Conservation (phyloP, 164 flowering plant genomes). For the Cinnamomum micranthum region DNA sequence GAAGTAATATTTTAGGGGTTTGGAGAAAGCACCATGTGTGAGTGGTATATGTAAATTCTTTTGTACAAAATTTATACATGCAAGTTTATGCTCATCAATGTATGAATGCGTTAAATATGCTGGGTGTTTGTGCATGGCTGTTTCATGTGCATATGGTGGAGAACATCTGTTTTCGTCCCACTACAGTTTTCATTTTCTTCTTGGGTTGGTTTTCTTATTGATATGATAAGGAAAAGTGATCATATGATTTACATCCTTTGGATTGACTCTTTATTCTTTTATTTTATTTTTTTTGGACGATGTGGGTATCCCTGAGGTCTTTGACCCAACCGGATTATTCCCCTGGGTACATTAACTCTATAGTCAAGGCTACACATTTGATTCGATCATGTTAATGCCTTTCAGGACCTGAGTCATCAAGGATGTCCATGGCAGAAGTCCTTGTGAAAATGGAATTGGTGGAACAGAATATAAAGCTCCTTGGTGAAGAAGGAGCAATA, state of each 20-base stretch:
- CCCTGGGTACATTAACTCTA: too few species aligned
- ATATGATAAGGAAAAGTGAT: background rate
- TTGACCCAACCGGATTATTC: too few species aligned
- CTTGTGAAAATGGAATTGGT: constrained; percentile 45
- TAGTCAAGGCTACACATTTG: too few species aligned
- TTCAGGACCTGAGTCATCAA: constrained; percentile 51
- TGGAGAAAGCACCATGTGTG: background rate
- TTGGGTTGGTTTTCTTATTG: background rate
- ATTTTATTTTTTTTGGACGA: too few species aligned
- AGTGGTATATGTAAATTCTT: too few species aligned
- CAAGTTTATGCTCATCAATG: too few species aligned
- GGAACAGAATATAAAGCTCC: constrained; percentile 37
- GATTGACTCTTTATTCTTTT: background rate
- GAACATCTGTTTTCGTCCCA: background rate
- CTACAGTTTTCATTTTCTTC: background rate
- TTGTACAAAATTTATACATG: too few species aligned
- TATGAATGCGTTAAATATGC: background rate
- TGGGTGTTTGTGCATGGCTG: background rate
- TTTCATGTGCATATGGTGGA: background rate
- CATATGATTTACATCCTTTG: background rate
- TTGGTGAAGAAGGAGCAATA: constrained; percentile 62
- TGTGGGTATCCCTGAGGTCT: too few species aligned
- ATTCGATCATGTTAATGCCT: background rate
- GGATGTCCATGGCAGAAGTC: constrained; percentile 36
- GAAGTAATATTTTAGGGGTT: background rate